These are phyloP conservation scores for Elsinoe ampelina DNA, from an alignment of 2,329 filamentous ascomycete genomes.

Conservation along the genomic window DNA sequence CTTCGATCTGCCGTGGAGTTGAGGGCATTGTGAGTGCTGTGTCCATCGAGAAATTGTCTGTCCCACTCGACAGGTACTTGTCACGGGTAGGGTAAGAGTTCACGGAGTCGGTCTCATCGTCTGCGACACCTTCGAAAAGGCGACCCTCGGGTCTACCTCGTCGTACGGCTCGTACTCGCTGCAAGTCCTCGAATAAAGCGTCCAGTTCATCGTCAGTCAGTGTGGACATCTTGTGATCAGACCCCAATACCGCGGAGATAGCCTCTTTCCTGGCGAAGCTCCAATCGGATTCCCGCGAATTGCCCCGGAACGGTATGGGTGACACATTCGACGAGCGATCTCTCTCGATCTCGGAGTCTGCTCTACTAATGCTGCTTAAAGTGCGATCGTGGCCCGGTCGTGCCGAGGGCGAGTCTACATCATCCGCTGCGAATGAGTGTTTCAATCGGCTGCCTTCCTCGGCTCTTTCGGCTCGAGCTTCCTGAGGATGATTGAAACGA, in stretches of 20 bases:
- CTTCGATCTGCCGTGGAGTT: conserved; percentile 70
- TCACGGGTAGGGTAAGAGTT: conserved; percentile 82
- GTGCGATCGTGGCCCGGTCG: conserved; percentile 62
- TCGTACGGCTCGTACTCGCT: conserved; percentile 74
- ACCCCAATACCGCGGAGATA: conserved; percentile 78
- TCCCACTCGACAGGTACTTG: conserved; percentile 86
- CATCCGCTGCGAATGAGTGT: conserved; percentile 61
- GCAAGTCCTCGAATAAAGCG: conserved; percentile 85
- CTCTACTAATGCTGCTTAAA: conserved; percentile 55
- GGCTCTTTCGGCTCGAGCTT: conserved; percentile 83
- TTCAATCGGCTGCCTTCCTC: conserved; percentile 73
- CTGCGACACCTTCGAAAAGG: conserved; percentile 43
- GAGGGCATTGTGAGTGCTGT: conserved; percentile 91
- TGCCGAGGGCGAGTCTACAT: conserved; percentile 50
- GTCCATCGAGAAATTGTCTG: conserved; percentile 88
- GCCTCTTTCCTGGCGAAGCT: conserved; percentile 87
- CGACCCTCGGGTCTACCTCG: conserved; percentile 55
- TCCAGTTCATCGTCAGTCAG: conserved; percentile 92
- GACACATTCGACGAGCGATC: conserved; percentile 69
- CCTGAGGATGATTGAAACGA: conserved; percentile 94
- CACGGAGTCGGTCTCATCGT: conserved; percentile 83
- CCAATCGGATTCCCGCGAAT: conserved; percentile 82
- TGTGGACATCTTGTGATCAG: conserved; percentile 82
- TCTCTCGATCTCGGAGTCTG: conserved; percentile 63
- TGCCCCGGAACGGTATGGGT: conserved; percentile 53